phyloP scores from a whole-genome alignment of 148 eudicot species.

The Chenopodium quinoa region DNA sequence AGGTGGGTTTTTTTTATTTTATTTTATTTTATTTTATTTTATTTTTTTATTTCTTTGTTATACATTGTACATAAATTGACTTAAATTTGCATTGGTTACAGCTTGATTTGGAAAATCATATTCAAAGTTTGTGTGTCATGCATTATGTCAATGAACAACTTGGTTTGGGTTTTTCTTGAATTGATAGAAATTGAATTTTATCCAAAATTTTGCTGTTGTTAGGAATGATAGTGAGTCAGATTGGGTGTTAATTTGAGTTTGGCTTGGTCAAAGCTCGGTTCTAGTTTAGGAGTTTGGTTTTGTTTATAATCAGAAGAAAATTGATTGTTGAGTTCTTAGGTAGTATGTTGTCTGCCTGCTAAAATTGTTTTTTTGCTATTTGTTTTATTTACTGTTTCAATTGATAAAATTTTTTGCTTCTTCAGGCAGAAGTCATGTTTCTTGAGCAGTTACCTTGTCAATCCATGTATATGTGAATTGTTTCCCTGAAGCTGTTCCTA shows the following conservation, averaged over 20 bases:
- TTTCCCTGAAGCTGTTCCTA: not conserved
- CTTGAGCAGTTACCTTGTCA: not conserved
- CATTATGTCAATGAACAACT: not conserved
- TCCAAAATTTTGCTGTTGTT: not conserved
- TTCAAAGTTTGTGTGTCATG: not conserved
- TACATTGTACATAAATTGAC: not conserved
- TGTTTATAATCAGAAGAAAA: not conserved
- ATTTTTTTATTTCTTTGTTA: not conserved
- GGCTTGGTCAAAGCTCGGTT: not conserved
- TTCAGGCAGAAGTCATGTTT: not conserved
- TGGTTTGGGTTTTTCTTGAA: not conserved
- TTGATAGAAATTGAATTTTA: not conserved
- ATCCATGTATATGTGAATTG: not conserved
- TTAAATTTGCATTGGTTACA: not conserved
- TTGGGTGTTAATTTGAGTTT: not conserved
- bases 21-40: not conserved
- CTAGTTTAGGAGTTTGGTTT: not conserved
- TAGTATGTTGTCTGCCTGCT: not conserved
- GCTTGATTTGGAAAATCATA: not conserved
- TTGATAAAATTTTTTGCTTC: not conserved
- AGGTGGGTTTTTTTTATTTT: conserved; percentile 45
- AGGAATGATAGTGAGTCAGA: not conserved
- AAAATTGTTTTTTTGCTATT: not conserved
- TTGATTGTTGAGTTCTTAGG: not conserved
- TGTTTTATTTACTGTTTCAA: not conserved